These are phyloP conservation scores for Thalassiosira allenii DNA, from an alignment of 352 stramenopile species.

Conservation along the genomic window DNA sequence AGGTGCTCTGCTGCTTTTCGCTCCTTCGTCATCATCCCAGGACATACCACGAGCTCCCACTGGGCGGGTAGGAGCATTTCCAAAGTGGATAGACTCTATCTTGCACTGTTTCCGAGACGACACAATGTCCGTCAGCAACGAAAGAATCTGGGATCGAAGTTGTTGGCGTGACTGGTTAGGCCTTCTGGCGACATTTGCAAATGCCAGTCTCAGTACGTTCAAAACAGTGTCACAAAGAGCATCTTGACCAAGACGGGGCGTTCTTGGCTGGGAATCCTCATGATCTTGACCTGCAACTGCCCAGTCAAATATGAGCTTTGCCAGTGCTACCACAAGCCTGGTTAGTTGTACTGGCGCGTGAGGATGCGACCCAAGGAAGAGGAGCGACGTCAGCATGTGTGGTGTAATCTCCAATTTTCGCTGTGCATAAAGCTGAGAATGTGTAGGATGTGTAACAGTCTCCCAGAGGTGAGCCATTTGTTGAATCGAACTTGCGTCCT, in stretches of 20 bases:
- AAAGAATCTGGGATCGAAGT: slow-evolving; percentile 48
- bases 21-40: slow-evolving; percentile 32
- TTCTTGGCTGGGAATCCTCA: not conserved
- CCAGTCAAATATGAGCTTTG: slow-evolving; percentile 97
- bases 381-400: slow-evolving; percentile 96
- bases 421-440: slow-evolving; percentile 92
- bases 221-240: slow-evolving; percentile 94
- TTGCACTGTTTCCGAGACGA: slow-evolving; percentile 59
- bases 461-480: slow-evolving; percentile 98
- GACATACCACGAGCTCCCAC: slow-evolving; percentile 13
- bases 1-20: slow-evolving; percentile 31
- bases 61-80: slow-evolving; percentile 68
- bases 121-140: slow-evolving; percentile 69
- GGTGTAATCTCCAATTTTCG: slow-evolving; percentile 93
- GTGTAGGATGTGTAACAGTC: slow-evolving; percentile 93
- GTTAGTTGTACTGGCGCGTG: slow-evolving; percentile 93
- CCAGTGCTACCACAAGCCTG: slow-evolving; percentile 92
- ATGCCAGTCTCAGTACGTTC: slow-evolving; percentile 78
- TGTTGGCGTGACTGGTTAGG: slow-evolving; percentile 53
- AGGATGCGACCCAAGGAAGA: slow-evolving; percentile 93
- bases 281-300: slow-evolving; percentile 68
- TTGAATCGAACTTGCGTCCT: slow-evolving; percentile 94
- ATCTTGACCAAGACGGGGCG: slow-evolving; percentile 42
- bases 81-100: slow-evolving; percentile 73
- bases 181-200: slow-evolving; percentile 72